Evolutionary conservation across 2,329 filamentous ascomycete species (phyloP), one percentile per base, ranked within the genome.

Genomic region (Incumbomyces delicatus): DNA sequence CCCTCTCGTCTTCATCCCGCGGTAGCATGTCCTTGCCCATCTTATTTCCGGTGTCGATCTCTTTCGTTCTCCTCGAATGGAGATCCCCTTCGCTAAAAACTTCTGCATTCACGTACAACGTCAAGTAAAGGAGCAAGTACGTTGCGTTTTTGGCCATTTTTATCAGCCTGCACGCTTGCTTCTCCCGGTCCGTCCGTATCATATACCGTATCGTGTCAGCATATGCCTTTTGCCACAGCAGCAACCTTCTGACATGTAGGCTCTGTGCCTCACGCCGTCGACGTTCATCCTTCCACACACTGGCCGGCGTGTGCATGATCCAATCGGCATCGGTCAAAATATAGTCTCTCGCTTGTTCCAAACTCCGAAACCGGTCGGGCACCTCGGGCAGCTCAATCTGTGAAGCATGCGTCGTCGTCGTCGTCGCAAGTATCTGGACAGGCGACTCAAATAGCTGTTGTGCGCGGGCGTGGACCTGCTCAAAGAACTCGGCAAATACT

Each of bases 181-280:
- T 41, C 16, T 46, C 14, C 12, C 14, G n/a, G 5, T 20, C 10
- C 36, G 44, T 40, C 36, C 44, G 12, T 6, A 22, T 14, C 6
- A 41, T 33, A 8, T 40, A 10, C 11, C 16, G n/a, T 20, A 46
- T 17, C 20, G 14, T 46, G 4, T 57, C 53, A 2, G 53, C 55
- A 41, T 53, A 57, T 10, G 53, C 52, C 47, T 53, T 52, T 5
- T 48, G 50, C 55, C 55, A 57, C n/a, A 48, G 46, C 29, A 57
- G 38, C 12, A 56, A 41, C n/a, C 55, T 51, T 13, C 43, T 44
- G 27, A 56, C 54, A 44, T 57, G 55, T 1, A 44, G 46, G 11
- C 56, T 54, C 30, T 56, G 55, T 5, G 52, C 48, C 12, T 41
- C 35, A 12, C 36, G 22, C 13, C 35, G n/a, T 22, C 14, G 10